Percentiles rank a stretch among this genome's conserved stretches.
These are phyloP conservation scores for Aspergillus brunneoviolaceus DNA, from an alignment of 2,329 filamentous ascomycete species.

Conservation along the genomic window DNA sequence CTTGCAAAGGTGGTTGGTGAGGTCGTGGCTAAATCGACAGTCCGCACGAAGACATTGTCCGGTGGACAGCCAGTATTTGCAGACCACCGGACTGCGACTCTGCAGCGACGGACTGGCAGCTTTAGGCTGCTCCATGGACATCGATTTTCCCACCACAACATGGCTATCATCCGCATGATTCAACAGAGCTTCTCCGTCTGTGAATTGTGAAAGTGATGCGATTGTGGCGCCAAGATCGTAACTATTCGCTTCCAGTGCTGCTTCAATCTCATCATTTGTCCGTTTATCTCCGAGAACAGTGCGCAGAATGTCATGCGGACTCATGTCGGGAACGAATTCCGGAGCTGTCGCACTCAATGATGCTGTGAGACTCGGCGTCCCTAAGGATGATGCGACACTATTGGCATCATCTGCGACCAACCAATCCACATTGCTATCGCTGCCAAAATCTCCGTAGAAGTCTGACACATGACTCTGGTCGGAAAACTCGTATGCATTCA, in stretches of 20 bases:
- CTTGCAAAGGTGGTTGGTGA: slow-evolving; percentile 97
- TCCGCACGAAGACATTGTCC: slow-evolving; percentile 95
- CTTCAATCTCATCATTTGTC: slow-evolving; percentile 91
- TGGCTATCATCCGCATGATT: slow-evolving; percentile 59
- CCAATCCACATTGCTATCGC: slow-evolving; percentile 90
- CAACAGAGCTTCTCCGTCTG: slow-evolving; percentile 52
- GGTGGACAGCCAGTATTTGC: slow-evolving; percentile 94
- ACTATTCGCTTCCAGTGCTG: slow-evolving; percentile 81
- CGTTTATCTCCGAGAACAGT: slow-evolving; percentile 88
- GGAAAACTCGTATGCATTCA: slow-evolving; percentile 95
- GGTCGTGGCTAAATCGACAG: slow-evolving; percentile 94
- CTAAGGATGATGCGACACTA: slow-evolving; percentile 75
- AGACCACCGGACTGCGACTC: slow-evolving; percentile 83
- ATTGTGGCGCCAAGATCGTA: slow-evolving; percentile 95
- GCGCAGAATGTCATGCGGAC: slow-evolving; percentile 93
- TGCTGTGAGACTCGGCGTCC: slow-evolving; percentile 64
- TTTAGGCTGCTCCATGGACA: slow-evolving; percentile 68
- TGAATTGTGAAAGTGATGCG: slow-evolving; percentile 78
- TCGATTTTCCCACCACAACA: slow-evolving; percentile 85
- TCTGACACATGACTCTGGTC: slow-evolving; percentile 79
- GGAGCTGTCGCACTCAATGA: slow-evolving; percentile 77
- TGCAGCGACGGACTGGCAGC: slow-evolving; percentile 74
- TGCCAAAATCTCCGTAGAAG: slow-evolving; percentile 85
- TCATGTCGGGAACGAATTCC: slow-evolving; percentile 88
- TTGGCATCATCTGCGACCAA: slow-evolving; percentile 83